phyloP scores from a whole-genome alignment of 2,329 filamentous ascomycete genomes.

The Colletotrichum zoysiae region DNA sequence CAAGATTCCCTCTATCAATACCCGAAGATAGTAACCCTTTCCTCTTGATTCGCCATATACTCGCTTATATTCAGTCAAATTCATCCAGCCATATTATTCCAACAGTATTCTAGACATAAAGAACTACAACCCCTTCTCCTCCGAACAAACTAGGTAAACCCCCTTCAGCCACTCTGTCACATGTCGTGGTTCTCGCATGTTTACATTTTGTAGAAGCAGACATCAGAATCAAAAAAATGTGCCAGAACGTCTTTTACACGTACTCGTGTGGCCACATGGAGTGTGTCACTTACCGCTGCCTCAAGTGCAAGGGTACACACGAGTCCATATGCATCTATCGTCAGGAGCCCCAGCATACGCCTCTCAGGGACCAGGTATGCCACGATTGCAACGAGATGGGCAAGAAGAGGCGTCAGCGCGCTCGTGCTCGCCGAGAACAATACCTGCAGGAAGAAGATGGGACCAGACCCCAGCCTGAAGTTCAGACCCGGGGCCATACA shows the following conservation, averaged over 20 bases:
- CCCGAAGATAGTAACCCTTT: too few relatives aligned
- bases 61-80: neutral
- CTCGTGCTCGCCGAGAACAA: neutral
- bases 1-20: neutral
- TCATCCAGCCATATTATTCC: neutral
- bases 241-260: slow-evolving; percentile 41
- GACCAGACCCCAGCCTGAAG: neutral
- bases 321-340: slow-evolving; percentile 8
- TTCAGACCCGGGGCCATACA: neutral
- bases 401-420: neutral
- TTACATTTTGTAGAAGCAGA: slow-evolving; percentile 40
- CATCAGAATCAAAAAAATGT: slow-evolving; percentile 28
- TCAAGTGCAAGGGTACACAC: neutral
- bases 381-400: slow-evolving; percentile 38
- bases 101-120: too few relatives aligned
- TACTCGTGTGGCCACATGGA: slow-evolving; percentile 41
- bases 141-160: neutral
- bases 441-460: neutral
- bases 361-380: slow-evolving; percentile 38
- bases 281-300: slow-evolving; percentile 36
- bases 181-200: neutral
- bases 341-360: slow-evolving; percentile 11
- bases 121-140: too few relatives aligned
- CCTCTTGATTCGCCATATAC: neutral
- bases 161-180: neutral